Conservation (phyloP, 2,329 filamentous ascomycete genomes). For the Beauveria sp. region DNA sequence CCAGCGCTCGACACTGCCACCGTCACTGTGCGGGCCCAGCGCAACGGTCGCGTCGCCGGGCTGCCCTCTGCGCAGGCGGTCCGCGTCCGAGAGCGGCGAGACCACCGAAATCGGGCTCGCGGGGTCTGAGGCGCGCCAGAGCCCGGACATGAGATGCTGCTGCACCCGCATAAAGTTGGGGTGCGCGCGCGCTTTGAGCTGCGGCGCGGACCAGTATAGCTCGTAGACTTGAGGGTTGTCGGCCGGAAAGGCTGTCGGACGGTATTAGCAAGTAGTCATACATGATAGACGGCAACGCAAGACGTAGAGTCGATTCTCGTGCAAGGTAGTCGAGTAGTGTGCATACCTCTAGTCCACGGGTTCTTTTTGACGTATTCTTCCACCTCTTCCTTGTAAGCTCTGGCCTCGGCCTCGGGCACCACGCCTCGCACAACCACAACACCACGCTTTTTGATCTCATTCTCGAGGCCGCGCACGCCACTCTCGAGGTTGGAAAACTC, state of each 20-base stretch:
- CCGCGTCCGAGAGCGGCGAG: constrained; percentile 60
- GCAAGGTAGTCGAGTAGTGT: not conserved
- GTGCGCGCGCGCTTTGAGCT: constrained; percentile 60
- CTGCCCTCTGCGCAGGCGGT: constrained; percentile 62
- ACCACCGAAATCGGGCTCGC: constrained; percentile 38
- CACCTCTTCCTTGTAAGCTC: constrained; percentile 56
- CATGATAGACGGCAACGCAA: not conserved
- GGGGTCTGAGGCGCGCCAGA: constrained; percentile 52
- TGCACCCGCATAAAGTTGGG: constrained; percentile 56
- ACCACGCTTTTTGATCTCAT: constrained; percentile 53
- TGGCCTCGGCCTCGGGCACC: constrained; percentile 53
- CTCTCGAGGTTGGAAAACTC: constrained; percentile 37
- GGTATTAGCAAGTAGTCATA: not conserved
- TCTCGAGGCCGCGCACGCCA: constrained; percentile 27
- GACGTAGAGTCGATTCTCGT: not conserved
- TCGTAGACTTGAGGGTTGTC: constrained; percentile 65
- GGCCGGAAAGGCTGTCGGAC: constrained; percentile 50
- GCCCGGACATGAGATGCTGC: constrained; percentile 47
- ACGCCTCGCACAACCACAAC: constrained; percentile 59
- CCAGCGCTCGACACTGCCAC: constrained; percentile 67
- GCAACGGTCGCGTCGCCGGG: constrained; percentile 65
- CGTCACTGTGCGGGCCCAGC: constrained; percentile 66
- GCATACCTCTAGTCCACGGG: constrained; percentile 44
- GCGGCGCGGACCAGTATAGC: constrained; percentile 65
- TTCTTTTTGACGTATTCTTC: constrained; percentile 60